phyloP scores from a whole-genome alignment of 257 asterid species.

The Eustoma russellianum region DNA sequence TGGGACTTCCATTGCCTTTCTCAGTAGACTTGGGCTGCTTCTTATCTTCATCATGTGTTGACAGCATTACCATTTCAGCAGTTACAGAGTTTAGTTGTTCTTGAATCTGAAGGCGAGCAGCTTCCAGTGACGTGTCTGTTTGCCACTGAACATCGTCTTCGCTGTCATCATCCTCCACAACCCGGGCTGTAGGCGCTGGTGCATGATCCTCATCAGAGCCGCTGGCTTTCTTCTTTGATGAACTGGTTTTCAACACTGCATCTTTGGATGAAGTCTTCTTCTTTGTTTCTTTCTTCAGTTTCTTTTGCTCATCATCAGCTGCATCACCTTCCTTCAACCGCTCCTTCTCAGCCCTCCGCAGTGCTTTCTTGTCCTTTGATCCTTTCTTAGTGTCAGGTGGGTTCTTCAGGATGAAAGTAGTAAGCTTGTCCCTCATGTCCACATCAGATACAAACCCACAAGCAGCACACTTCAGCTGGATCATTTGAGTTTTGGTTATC shows the following conservation, averaged over 20 bases:
- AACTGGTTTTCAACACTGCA: background rate
- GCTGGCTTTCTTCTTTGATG: conserved; percentile 16
- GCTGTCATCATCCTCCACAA: conserved; percentile 14
- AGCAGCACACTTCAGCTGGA: conserved; percentile 70
- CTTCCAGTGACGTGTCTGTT: conserved; percentile 24
- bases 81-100: conserved; percentile 23
- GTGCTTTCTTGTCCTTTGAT: conserved; percentile 62
- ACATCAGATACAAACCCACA: conserved; percentile 76
- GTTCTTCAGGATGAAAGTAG: conserved; percentile 69
- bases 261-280: conserved; percentile 1
- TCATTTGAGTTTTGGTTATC: conserved; percentile 60
- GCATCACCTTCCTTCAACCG: conserved; percentile 75
- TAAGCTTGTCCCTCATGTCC: conserved; percentile 85
- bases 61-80: conserved; percentile 24
- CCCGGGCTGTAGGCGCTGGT: conserved; percentile 6
- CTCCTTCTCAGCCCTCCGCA: conserved; percentile 84
- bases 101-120: conserved; percentile 20
- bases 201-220: conserved; percentile 20
- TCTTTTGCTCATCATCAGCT: conserved; percentile 57
- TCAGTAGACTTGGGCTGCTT: conserved; percentile 5
- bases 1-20: conserved; percentile 14
- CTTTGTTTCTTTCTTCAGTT: conserved; percentile 15
- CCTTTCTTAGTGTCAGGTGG: conserved; percentile 68
- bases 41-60: conserved; percentile 13
- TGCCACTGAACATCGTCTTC: conserved; percentile 23